phyloP scores from a whole-genome alignment of 2,329 filamentous ascomycete species.

The Simplicillium aogashimaense region DNA sequence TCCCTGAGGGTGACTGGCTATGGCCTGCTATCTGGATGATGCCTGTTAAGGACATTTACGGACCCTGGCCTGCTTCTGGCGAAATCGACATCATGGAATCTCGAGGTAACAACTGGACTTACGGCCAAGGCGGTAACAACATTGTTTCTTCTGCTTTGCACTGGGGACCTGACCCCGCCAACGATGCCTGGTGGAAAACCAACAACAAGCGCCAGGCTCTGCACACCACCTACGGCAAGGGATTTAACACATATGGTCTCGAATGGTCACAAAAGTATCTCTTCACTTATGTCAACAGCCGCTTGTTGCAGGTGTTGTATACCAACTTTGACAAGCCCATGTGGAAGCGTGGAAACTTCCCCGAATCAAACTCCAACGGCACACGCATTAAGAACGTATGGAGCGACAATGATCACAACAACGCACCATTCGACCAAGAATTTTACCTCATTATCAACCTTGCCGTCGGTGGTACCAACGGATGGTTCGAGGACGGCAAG shows the following conservation, averaged over 20 bases:
- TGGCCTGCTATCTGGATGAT: conserved; percentile 94
- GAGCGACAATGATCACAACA: conserved; percentile 46
- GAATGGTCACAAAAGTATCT: conserved; percentile 86
- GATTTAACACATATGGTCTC: conserved; percentile 68
- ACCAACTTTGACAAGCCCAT: conserved; percentile 60
- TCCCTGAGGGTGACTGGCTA: conserved; percentile 74
- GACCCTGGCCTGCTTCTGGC: conserved; percentile 67
- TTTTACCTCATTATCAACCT: conserved; percentile 73
- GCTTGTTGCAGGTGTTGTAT: conserved; percentile 72
- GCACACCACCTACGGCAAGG: conserved; percentile 61
- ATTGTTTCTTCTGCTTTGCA: conserved; percentile 71
- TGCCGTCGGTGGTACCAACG: conserved; percentile 68
- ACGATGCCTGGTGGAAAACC: conserved; percentile 76
- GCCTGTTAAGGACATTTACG: conserved; percentile 62
- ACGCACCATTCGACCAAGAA: conserved; percentile 64
- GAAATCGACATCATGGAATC: conserved; percentile 79
- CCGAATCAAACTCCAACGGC: conserved; percentile 52
- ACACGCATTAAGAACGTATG: conserved; percentile 55
- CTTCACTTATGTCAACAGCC: conserved; percentile 77
- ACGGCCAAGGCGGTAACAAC: conserved; percentile 69
- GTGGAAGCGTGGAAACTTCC: conserved; percentile 61
- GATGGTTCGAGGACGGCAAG: conserved; percentile 70
- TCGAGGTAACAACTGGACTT: conserved; percentile 73
- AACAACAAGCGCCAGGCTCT: conserved; percentile 67
- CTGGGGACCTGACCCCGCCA: conserved; percentile 64